These are phyloP conservation scores for Rhodamnia rubescens DNA, from an alignment of 345 rosid genomes.

Conservation along the genomic window DNA sequence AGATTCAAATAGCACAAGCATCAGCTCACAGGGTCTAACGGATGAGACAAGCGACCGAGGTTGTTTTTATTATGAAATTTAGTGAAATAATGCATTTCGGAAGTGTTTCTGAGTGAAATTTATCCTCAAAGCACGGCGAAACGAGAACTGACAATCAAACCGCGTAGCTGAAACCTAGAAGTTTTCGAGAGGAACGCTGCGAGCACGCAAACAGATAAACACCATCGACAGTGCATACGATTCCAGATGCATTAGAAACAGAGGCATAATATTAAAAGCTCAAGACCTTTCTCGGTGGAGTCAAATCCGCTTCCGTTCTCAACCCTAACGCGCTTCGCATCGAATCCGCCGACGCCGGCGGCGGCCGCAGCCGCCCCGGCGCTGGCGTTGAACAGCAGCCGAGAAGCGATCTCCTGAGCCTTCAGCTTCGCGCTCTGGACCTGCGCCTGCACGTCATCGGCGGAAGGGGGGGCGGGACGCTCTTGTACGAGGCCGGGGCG, in stretches of 20 bases:
- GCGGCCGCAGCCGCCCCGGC: slow-evolving; percentile 15
- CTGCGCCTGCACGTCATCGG: slow-evolving; percentile 17
- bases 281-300: slow-evolving; percentile 42
- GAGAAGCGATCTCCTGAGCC: slow-evolving; percentile 92
- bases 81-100: no score
- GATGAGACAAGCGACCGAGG: background rate
- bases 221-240: background rate
- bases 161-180: background rate
- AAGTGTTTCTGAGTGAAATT: background rate
- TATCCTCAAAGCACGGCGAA: background rate
- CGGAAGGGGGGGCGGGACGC: slow-evolving; percentile 70
- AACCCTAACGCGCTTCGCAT: slow-evolving; percentile 70
- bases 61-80: no score
- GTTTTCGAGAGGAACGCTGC: background rate
- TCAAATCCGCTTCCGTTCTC: slow-evolving; percentile 58
- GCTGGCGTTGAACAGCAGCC: slow-evolving; percentile 29
- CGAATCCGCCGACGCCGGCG: slow-evolving; percentile 23
- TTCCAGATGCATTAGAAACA: background rate
- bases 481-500: slow-evolving; percentile 52
- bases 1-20: background rate
- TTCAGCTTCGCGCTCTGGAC: slow-evolving; percentile 84
- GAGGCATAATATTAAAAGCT: slow-evolving; percentile 14
- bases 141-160: background rate
- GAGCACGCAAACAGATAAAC: no score
- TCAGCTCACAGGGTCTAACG: background rate